Evolutionary conservation across 2,329 filamentous ascomycete genomes (phyloP), one percentile per base, ranked within the genome.

Genomic region (Diaporthe amygdali): DNA sequence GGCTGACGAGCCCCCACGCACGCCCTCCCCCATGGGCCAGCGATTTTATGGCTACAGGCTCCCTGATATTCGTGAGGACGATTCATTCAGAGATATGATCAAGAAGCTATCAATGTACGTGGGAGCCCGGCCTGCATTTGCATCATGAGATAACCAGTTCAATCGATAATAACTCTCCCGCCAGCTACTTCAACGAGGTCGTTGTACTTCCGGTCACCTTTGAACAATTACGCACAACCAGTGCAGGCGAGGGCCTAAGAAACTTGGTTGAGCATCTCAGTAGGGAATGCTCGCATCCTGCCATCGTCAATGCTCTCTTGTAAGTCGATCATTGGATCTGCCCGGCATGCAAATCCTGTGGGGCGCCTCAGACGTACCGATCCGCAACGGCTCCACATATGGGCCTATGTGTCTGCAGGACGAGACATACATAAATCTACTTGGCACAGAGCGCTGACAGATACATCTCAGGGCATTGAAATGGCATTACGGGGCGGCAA

Each of bases 281-380:
- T 67, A 79, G 85, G 27, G 86, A 86, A 25, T 91, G 91, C 76
- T 90, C 89, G 70, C 93, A 95, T 78, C 90, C 89, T 6, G 89
- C 89, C 72, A 88, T 94, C 68, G 91, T 95, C 54, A 93, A 92
- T 77, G 92, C 93, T 63, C 83, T 95, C 39, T 83, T 95, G 91
- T 94, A 83, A 79, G 90, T 87, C 69, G 70, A 27, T 37, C n/a
- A 1, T 34, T 68, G 41, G 39, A 30, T 47, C 59, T 44, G 5
- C 34, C 47, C 73, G 41, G n/a, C 32, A 51, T 66, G 49, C 63
- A 66, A 15, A 17, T 54, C 64, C 41, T 52, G 66, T 39, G 54
- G 63, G 68, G 61, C 64, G 41, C 34, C 61, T 44, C 10, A 14
- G 12, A 17, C 59, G 44, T 27, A 15, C 44, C 27, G 56, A 47